phyloP scores from a whole-genome alignment of 768 basidiomycete species.

The Phylloporus arenicola region DNA sequence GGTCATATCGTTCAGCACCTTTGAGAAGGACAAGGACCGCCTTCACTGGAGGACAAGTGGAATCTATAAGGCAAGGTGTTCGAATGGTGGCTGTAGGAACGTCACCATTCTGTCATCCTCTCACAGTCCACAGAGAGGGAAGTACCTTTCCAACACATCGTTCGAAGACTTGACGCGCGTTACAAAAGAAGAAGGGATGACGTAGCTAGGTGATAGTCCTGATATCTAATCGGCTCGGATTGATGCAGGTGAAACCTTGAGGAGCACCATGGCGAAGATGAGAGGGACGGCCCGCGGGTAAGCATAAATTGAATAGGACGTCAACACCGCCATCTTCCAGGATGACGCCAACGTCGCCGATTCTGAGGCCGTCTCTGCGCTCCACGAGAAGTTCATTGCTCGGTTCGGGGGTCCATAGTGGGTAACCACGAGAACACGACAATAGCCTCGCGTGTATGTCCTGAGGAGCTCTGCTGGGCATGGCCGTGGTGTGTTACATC shows the following conservation, averaged over 20 bases:
- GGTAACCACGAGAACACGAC: neutral
- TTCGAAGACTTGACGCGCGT: neutral
- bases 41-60: slow-evolving; percentile 15
- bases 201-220: neutral
- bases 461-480: too few relatives aligned
- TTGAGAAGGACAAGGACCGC: slow-evolving; percentile 32
- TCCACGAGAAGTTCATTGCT: slow-evolving; percentile 22
- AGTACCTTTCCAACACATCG: neutral
- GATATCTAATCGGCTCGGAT: slow-evolving; percentile 2
- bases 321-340: slow-evolving; percentile 28
- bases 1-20: slow-evolving; percentile 20
- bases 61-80: slow-evolving; percentile 5
- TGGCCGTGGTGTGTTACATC: too few relatives aligned
- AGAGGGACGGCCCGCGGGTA: slow-evolving; percentile 25
- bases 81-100: neutral
- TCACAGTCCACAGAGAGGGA: too few relatives aligned
- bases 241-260: slow-evolving; percentile 19
- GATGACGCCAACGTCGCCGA: slow-evolving; percentile 31
- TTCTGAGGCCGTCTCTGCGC: slow-evolving; percentile 18
- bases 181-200: slow-evolving; percentile 7
- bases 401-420: slow-evolving; percentile 17
- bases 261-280: slow-evolving; percentile 19
- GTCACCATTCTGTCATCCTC: too few relatives aligned
- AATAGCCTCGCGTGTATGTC: too few relatives aligned
- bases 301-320: slow-evolving; percentile 28